Evolutionary conservation across 179 eudicot genomes (phyloP).

Genomic region (Drosera spatulata): DNA sequence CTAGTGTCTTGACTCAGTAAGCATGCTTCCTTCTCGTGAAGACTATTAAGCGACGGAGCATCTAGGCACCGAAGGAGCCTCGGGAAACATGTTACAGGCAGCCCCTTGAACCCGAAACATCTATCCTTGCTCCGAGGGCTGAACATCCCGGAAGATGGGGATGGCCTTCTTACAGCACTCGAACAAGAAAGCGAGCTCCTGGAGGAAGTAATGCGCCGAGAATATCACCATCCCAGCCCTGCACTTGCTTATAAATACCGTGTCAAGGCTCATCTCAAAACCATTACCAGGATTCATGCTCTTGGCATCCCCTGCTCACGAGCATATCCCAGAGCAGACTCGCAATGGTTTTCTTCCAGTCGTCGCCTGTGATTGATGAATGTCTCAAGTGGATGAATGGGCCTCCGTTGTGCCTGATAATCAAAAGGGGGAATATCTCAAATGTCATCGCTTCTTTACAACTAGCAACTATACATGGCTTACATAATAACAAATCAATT

Average conservation of each 20-base stretch:
- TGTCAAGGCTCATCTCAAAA: constrained; percentile 37
- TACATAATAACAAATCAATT: too few relatives aligned
- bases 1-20: too few relatives aligned
- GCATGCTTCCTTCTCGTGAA: too few relatives aligned
- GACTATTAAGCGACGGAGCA: too few relatives aligned
- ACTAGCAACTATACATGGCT: too few relatives aligned
- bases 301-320: constrained; percentile 44
- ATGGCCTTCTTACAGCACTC: constrained; percentile 41
- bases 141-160: constrained; percentile 62
- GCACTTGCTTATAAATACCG: constrained; percentile 24
- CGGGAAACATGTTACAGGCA: too few relatives aligned
- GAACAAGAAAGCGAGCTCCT: constrained; percentile 56
- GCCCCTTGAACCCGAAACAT: constrained; percentile 12
- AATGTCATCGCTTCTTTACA: too few relatives aligned
- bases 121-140: constrained; percentile 61
- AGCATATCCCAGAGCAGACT: constrained; percentile 45
- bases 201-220: constrained; percentile 67
- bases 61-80: too few relatives aligned
- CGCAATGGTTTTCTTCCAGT: constrained; percentile 52
- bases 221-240: constrained; percentile 52
- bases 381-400: constrained; percentile 16
- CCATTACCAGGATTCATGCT: constrained; percentile 67
- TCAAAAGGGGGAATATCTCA: too few relatives aligned
- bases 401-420: too few relatives aligned
- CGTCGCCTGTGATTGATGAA: constrained; percentile 75